Percentiles rank a stretch among this genome's conserved stretches.
Evolutionary conservation across 2,329 filamentous ascomycete species (phyloP).

Genomic region (Pseudopyrenochaeta lycopersici): DNA sequence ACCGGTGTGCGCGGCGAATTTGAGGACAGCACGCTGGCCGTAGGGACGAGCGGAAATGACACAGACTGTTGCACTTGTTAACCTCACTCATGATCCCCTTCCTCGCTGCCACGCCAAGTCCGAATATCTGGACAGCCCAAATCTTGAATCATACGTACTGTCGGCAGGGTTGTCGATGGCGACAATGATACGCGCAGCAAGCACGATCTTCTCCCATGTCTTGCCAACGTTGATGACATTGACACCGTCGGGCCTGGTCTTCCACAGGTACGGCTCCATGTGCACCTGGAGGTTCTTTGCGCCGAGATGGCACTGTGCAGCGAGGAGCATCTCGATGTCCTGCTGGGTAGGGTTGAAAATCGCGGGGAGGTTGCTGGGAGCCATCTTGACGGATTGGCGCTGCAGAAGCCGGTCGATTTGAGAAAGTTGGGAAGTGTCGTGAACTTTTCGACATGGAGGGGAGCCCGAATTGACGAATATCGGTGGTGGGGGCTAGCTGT

Average conservation of each 20-base stretch:
- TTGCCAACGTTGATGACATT: slow-evolving; percentile 99
- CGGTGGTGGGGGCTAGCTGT: slow-evolving; percentile 24
- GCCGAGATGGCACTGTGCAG: slow-evolving; percentile 94
- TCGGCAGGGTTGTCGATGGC: slow-evolving; percentile 99
- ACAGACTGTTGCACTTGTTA: slow-evolving; percentile 54
- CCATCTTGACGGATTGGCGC: slow-evolving; percentile 74
- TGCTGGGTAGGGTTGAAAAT: slow-evolving; percentile 96
- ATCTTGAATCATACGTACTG: slow-evolving; percentile 64
- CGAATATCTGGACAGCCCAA: neutral
- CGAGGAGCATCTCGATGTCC: slow-evolving; percentile 99
- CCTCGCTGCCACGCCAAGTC: neutral
- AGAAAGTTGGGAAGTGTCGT: slow-evolving; percentile 33
- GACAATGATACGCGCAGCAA: slow-evolving; percentile 98
- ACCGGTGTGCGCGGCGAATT: slow-evolving; percentile 99
- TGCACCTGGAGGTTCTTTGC: slow-evolving; percentile 99
- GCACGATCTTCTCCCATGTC: slow-evolving; percentile 99
- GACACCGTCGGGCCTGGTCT: slow-evolving; percentile 97
- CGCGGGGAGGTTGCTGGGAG: slow-evolving; percentile 90
- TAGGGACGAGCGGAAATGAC: slow-evolving; percentile 99
- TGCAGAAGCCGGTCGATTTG: slow-evolving; percentile 33
- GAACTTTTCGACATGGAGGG: slow-evolving; percentile 31
- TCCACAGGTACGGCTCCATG: slow-evolving; percentile 99
- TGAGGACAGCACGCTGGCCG: slow-evolving; percentile 98
- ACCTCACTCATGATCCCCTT: neutral
- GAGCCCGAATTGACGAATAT: slow-evolving; percentile 18